Evolutionary conservation across 768 basidiomycete species (phyloP).

Genomic region (Cyclocybe cylindracea): DNA sequence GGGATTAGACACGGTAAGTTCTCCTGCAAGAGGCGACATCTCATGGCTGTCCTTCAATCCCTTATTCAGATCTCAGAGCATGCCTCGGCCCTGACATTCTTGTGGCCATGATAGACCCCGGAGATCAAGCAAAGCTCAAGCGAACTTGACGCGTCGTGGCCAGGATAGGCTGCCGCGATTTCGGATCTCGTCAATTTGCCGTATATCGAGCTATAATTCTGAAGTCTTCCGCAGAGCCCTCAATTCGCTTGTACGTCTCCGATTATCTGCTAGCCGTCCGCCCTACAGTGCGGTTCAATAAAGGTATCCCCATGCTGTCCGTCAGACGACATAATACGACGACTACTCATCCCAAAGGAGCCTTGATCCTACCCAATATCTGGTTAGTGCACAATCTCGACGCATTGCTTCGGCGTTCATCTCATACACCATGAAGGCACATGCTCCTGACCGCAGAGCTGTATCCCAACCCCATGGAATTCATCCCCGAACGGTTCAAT

Average conservation of each 20-base stretch:
- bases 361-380: too few species aligned
- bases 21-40: background rate
- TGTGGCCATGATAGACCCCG: slow-evolving; percentile 18
- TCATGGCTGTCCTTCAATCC: too few species aligned
- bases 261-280: too few species aligned
- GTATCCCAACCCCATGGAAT: slow-evolving; percentile 10
- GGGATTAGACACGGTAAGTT: slow-evolving; percentile 2
- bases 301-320: too few species aligned
- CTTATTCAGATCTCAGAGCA: slow-evolving; percentile 27
- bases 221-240: slow-evolving; percentile 14
- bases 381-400: too few species aligned
- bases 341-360: too few species aligned
- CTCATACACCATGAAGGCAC: background rate
- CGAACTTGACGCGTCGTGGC: slow-evolving; percentile 28
- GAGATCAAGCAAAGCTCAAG: slow-evolving; percentile 19
- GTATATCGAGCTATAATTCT: slow-evolving; percentile 23
- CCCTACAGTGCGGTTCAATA: too few species aligned
- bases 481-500: slow-evolving; percentile 16
- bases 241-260: background rate
- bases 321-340: too few species aligned
- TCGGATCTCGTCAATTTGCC: slow-evolving; percentile 12
- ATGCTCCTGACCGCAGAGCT: background rate
- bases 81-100: slow-evolving; percentile 38
- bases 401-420: too few species aligned
- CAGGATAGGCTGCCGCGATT: slow-evolving; percentile 18